Base-by-base conservation (phyloP, 2,329 filamentous ascomycete genomes). In the Talaromyces piceae region DNA sequence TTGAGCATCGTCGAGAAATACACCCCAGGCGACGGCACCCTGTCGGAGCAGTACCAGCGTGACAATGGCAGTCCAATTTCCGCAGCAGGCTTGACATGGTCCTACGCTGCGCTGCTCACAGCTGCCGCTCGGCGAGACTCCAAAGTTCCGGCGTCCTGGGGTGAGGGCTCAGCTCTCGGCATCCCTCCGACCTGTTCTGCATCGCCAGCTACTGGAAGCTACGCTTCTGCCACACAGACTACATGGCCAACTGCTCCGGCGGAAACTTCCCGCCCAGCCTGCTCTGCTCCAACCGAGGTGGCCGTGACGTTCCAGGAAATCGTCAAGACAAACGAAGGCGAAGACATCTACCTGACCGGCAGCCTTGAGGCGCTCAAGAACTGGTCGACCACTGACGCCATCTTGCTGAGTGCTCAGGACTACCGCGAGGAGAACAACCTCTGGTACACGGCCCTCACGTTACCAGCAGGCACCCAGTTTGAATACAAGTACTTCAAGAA, bases 401-500 rank as follows among this genome's bases (percentile, higher is more conserved):
- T 86, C 2, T 59, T 78, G 0, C 71, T 90, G 18, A 78, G 74
- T 43, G 80, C 84, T 2, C 71, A 68, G 13, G 61, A 72, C 16
- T 89, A 88, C 62, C 83, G 80, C 0, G 58, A 69, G 2, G 67
- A 63, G 28, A 80, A 84, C 58, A 81, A 79, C 0, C 57, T 86
- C 5, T 89, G 86, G 86, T 74, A 69, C 43, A 74, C 66, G 0
- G 77, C 77, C 0, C 62, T 88, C 25, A 70, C 68, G 1, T 65
- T 89, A 13, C 66, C 73, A 0, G 73, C 80, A 0, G 84, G 83
- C 2, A 72, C 73, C 45, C 68, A 65, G 2, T 71, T 88, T 41
- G 61, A 81, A 69, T 88, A 87, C 66, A 88, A 88, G 71, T 89
- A 81, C 62, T 77, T 88, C 58, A 77, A 79, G 46, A 75, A 84